Conservation (phyloP, 805 yeast genomes). For the Suhomyces faveliae region DNA sequence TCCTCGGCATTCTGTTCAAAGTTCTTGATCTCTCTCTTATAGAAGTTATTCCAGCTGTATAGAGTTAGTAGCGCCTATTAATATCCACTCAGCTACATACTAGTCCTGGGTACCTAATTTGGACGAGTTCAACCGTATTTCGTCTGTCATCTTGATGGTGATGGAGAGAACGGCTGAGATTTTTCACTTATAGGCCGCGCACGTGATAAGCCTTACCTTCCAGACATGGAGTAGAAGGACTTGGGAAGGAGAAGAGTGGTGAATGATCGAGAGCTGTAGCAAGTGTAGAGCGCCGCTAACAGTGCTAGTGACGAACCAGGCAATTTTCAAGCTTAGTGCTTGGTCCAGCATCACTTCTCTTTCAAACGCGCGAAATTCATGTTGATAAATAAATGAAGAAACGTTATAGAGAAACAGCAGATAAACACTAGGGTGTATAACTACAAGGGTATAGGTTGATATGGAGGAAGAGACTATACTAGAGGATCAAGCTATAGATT, state of each 20-base stretch:
- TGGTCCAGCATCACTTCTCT: background rate
- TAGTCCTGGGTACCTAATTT: slow-evolving; percentile 84
- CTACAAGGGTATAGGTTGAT: background rate
- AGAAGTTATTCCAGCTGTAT: slow-evolving; percentile 81
- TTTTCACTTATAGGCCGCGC: background rate
- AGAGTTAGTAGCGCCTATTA: background rate
- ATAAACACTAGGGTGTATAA: background rate
- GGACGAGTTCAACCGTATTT: slow-evolving; percentile 63
- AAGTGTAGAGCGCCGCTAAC: background rate
- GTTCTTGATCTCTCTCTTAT: slow-evolving; percentile 67
- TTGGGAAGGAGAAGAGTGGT: background rate
- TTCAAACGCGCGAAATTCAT: background rate
- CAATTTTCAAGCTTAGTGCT: too few species aligned
- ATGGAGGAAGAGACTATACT: slow-evolving; percentile 4
- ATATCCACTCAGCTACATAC: slow-evolving; percentile 33
- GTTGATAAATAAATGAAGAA: too few species aligned
- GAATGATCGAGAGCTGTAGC: background rate
- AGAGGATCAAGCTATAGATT: slow-evolving; percentile 22
- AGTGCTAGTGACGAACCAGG: background rate
- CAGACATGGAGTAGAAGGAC: background rate
- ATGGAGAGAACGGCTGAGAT: background rate
- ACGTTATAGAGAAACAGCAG: too few species aligned
- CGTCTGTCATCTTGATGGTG: slow-evolving; percentile 14
- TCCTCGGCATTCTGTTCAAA: slow-evolving; percentile 74
- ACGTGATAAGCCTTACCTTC: background rate